Conservation (phyloP, 495 filamentous ascomycete genomes). For the Penicillium steckii region DNA sequence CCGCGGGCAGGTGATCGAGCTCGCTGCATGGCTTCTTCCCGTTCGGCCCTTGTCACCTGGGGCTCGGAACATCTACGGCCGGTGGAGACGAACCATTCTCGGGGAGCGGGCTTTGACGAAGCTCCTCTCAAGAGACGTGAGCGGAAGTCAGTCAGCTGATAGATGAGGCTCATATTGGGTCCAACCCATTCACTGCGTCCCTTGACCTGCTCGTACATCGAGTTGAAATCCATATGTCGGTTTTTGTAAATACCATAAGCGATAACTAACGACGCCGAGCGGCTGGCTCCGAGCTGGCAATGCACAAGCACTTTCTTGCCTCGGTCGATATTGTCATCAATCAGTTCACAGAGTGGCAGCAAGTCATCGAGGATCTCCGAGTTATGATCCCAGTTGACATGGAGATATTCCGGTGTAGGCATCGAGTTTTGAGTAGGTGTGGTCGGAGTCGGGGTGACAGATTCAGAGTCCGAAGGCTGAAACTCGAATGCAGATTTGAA, state of each 20-base stretch:
- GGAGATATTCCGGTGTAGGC: constrained; percentile 83
- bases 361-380: constrained; percentile 91
- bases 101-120: constrained; percentile 36
- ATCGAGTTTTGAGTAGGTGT: constrained; percentile 30
- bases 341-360: constrained; percentile 77
- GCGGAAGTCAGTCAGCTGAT: constrained; percentile 89
- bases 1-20: constrained; percentile 20
- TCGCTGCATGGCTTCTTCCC: constrained; percentile 10
- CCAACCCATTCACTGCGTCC: constrained; percentile 91
- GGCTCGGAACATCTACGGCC: constrained; percentile 36
- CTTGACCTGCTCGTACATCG: constrained; percentile 90
- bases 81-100: constrained; percentile 35
- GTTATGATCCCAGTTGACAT: constrained; percentile 97
- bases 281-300: constrained; percentile 93
- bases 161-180: constrained; percentile 97
- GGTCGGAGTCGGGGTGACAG: constrained; percentile 63
- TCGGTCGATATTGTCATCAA: constrained; percentile 72
- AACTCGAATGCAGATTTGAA: constrained; percentile 72
- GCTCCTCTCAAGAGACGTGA: constrained; percentile 43
- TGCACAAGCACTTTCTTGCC: constrained; percentile 90
- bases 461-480: constrained; percentile 21
- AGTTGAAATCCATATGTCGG: constrained; percentile 81
- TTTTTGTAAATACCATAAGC: constrained; percentile 95
- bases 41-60: constrained; percentile 26
- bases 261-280: constrained; percentile 94